Base-by-base conservation (phyloP, 129 eudicot genomes). In the Arctium minus region DNA sequence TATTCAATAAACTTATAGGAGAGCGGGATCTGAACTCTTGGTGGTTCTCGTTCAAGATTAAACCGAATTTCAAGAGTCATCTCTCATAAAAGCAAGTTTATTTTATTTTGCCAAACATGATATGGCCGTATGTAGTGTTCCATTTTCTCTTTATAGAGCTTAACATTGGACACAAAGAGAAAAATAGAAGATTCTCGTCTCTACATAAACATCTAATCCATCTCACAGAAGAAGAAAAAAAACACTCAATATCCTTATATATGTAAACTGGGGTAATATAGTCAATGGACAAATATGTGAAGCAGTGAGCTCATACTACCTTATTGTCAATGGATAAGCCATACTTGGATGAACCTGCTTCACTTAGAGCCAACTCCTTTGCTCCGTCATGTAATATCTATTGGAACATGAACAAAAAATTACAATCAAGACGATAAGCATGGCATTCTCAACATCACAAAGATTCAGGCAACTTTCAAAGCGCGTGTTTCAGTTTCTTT, bases 341-440 rank as follows among this genome's bases (percentile, higher is more conserved):
- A 88, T 91, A 96, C 89, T 90, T 93, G n/a, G 93, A 87, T 33
- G 94, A 83, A 71, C 88, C 90, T 36, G 85, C 86, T 84, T 87
- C 97, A 80, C 85, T 84, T 80, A 87, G 91, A 88, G 95, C 96
- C 79, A 96, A 79, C 84, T 96, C 99, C 91, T 91, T 96, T 39
- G 95, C 88, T 44, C 96, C 97, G 64, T 96, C 99, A 85, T 91
- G 85, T 82, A 96, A 85, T 83, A 93, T 90, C 99, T 96, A 88
- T 73, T 64, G 18, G 71, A 75, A 76, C 31, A 85, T 40, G 60
- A 65, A 22, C 27, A 6, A 72, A 8, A 67, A 39, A 32, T 68
- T 79, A 70, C 76, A 74, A 74, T 33, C 70, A 78, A n/a, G 36
- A 71, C 29, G 75, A 11, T 5, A 17, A 53, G 13, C 35, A 33